Percentiles rank a stretch among this genome's conserved stretches.
Evolutionary conservation across 2,329 filamentous ascomycete genomes (phyloP).

Genomic region (Fusarium falciforme): DNA sequence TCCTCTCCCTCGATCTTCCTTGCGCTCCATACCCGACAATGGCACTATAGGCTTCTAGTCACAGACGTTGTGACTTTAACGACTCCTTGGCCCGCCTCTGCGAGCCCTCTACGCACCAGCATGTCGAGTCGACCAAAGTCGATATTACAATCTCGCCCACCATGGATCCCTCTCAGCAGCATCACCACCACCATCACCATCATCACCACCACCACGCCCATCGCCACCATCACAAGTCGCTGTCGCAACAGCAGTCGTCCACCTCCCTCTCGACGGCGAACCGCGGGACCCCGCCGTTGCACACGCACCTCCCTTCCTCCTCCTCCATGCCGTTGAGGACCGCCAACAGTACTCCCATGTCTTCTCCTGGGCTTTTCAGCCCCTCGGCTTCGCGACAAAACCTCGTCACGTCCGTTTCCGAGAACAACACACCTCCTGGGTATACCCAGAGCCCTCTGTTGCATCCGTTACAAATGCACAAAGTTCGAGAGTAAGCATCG

Average conservation of each 20-base stretch:
- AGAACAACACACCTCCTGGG: slow-evolving; percentile 64
- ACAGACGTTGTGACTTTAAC: slow-evolving; percentile 38
- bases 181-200: slow-evolving; percentile 35
- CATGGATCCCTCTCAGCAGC: slow-evolving; percentile 46
- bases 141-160: slow-evolving; percentile 36
- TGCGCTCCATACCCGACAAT: slow-evolving; percentile 35
- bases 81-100: slow-evolving; percentile 36
- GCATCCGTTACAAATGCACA: slow-evolving; percentile 78
- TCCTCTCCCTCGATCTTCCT: slow-evolving; percentile 8
- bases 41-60: slow-evolving; percentile 43
- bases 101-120: slow-evolving; percentile 40
- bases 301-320: slow-evolving; percentile 50
- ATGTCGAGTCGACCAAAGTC: slow-evolving; percentile 44
- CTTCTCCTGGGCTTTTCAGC: slow-evolving; percentile 72
- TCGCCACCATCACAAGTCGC: slow-evolving; percentile 43
- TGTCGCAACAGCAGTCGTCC: slow-evolving; percentile 46
- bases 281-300: slow-evolving; percentile 41
- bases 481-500: slow-evolving; percentile 77
- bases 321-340: slow-evolving; percentile 59
- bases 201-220: slow-evolving; percentile 37
- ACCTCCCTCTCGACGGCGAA: slow-evolving; percentile 43
- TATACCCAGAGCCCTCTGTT: slow-evolving; percentile 69
- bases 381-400: slow-evolving; percentile 58
- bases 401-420: slow-evolving; percentile 59
- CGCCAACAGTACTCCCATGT: slow-evolving; percentile 67